These are phyloP conservation scores for Berkeleyomyces rouxiae DNA, from an alignment of 2,329 filamentous ascomycete species.

Conservation along the genomic window DNA sequence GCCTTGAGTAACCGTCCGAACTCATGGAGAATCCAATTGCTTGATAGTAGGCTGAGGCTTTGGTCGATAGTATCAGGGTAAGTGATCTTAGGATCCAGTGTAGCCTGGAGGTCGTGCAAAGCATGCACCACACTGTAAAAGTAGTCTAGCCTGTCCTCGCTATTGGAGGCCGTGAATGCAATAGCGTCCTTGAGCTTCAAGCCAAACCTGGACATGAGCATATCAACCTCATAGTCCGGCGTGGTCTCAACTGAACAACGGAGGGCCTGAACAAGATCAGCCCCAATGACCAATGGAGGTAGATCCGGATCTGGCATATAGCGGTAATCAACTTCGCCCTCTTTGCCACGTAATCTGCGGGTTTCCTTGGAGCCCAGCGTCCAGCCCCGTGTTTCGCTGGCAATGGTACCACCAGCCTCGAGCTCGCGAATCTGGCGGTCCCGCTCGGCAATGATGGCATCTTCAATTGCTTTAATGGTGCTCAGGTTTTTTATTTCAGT, in stretches of 20 bases:
- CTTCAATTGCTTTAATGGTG: conserved; percentile 87
- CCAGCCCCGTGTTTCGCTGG: conserved; percentile 88
- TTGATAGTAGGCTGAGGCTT: conserved; percentile 30
- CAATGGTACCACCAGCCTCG: conserved; percentile 54
- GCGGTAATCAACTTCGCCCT: conserved; percentile 91
- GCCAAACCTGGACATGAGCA: conserved; percentile 45
- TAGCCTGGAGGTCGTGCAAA: conserved; percentile 21
- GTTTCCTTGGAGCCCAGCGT: conserved; percentile 72
- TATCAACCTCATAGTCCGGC: conserved; percentile 53
- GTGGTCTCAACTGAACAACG: conserved; percentile 46
- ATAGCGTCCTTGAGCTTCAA: conserved; percentile 70
- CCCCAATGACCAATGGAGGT: conserved; percentile 56
- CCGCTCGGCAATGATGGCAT: conserved; percentile 81
- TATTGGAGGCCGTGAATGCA: conserved; percentile 59
- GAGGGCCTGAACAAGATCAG: conserved; percentile 51
- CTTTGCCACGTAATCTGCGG: conserved; percentile 69
- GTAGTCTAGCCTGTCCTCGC: conserved; percentile 66
- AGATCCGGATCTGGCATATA: conserved; percentile 98
- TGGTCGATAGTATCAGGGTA: conserved; percentile 18
- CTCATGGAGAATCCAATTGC: conserved; percentile 60
- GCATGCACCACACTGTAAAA: conserved; percentile 50
- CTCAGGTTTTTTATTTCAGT: conserved; percentile 97
- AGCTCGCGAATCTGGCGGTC: conserved; percentile 73
- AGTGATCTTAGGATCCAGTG: conserved; percentile 16
- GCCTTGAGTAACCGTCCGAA: conserved; percentile 47